These are phyloP conservation scores for Cubamyces sp. DNA, from an alignment of 768 basidiomycete species.

Conservation along the genomic window DNA sequence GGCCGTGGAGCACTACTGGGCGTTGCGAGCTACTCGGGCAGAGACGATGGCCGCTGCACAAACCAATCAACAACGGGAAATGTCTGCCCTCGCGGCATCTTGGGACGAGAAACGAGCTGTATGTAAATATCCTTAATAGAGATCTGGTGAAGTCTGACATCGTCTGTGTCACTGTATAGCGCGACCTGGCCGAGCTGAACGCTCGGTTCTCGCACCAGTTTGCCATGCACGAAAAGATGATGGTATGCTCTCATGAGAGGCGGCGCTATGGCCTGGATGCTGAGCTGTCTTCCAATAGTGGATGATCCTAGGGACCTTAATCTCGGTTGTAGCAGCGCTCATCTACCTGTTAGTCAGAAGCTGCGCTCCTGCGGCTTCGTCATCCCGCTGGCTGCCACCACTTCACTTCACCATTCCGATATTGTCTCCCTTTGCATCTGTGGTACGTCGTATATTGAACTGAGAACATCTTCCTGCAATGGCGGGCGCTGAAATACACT, in stretches of 20 bases:
- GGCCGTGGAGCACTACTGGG: constrained; percentile 63
- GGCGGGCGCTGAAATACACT: not conserved
- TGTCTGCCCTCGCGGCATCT: constrained; percentile 43
- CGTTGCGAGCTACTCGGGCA: constrained; percentile 63
- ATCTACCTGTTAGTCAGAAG: not conserved
- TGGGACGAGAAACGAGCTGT: constrained; percentile 56
- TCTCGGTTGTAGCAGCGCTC: not conserved
- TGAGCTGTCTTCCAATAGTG: constrained; percentile 16
- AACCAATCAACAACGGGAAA: constrained; percentile 51
- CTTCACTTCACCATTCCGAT: constrained; percentile 80
- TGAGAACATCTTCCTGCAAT: not conserved
- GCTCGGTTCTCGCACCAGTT: constrained; percentile 52
- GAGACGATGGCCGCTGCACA: constrained; percentile 61
- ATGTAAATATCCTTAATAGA: constrained; percentile 25
- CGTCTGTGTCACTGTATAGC: constrained; percentile 36
- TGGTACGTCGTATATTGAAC: constrained; percentile 47
- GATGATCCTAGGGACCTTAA: not conserved
- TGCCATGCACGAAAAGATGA: constrained; percentile 50
- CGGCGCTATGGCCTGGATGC: not conserved
- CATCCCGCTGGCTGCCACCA: constrained; percentile 33
- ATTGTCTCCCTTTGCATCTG: constrained; percentile 77
- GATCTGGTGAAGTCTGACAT: not conserved
- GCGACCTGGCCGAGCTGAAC: constrained; percentile 44
- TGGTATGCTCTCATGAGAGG: constrained; percentile 44
- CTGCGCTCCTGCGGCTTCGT: not conserved